Conservation (phyloP, 768 basidiomycete genomes). For the Chlorophyllum brunneum region DNA sequence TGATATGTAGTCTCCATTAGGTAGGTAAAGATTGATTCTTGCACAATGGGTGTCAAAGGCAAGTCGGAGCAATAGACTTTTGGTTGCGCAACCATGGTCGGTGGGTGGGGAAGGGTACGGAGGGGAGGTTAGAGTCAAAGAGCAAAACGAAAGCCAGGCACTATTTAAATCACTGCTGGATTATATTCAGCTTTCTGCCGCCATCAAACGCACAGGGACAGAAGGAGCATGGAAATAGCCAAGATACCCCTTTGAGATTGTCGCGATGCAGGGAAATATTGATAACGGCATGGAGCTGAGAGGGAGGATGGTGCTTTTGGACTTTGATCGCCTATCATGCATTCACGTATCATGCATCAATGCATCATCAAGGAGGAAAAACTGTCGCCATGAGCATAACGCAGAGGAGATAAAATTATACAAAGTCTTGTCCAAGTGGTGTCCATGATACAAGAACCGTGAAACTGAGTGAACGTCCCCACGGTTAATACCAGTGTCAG, state of each 20-base stretch:
- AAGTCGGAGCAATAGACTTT: slow-evolving; percentile 19
- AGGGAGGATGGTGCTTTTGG: background rate
- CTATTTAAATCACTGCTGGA: background rate
- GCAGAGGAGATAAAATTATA: no score
- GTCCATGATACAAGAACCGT: no score
- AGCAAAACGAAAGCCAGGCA: background rate
- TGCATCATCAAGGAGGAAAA: no score
- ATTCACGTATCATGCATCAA: no score
- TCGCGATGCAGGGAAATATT: background rate
- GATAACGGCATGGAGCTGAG: background rate
- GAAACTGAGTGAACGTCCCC: no score
- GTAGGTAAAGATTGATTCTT: slow-evolving; percentile 21
- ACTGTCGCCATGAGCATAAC: no score
- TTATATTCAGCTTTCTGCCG: background rate
- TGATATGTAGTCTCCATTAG: slow-evolving; percentile 19
- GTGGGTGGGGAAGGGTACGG: background rate
- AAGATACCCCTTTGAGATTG: background rate
- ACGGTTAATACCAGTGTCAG: no score
- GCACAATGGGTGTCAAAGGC: slow-evolving; percentile 18
- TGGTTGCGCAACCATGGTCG: slow-evolving; percentile 14
- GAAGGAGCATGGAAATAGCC: background rate
- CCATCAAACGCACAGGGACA: background rate
- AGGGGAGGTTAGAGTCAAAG: background rate
- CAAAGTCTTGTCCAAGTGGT: no score
- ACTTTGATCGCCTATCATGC: no score